These are phyloP conservation scores for Salix caprea DNA, from an alignment of 345 rosid species.

Conservation along the genomic window DNA sequence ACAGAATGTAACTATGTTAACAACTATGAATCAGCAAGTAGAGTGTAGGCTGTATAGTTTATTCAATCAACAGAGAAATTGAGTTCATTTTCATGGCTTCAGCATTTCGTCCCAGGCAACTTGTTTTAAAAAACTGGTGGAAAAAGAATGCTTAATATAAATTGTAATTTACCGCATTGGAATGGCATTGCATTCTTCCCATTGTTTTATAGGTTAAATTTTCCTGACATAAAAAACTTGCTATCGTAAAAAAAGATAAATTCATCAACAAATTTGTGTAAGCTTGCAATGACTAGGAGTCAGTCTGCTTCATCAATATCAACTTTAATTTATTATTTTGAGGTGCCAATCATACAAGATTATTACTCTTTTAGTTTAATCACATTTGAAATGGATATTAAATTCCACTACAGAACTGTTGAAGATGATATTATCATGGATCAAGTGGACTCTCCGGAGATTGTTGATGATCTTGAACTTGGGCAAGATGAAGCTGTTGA, in stretches of 20 bases:
- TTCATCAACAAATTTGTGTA: background rate
- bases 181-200: background rate
- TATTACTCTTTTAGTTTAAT: background rate
- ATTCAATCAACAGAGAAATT: background rate
- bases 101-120: background rate
- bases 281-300: background rate
- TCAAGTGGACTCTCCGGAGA: constrained; percentile 70
- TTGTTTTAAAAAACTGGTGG: background rate
- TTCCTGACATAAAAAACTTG: background rate
- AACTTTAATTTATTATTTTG: background rate
- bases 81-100: background rate
- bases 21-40: background rate
- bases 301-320: background rate
- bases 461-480: constrained; percentile 81
- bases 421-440: constrained; percentile 92
- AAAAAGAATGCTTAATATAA: background rate
- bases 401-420: constrained; percentile 44
- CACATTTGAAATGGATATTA: background rate
- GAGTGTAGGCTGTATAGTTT: background rate
- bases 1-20: background rate
- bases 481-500: constrained; percentile 89
- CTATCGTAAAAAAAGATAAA: background rate
- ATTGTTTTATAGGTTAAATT: background rate
- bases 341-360: background rate
- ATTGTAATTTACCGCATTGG: no score